A percentile compares a stretch with the other conserved stretches of the same genome.
phyloP scores from a whole-genome alignment of 108 stramenopile species.

The Schizochytrium sp. region DNA sequence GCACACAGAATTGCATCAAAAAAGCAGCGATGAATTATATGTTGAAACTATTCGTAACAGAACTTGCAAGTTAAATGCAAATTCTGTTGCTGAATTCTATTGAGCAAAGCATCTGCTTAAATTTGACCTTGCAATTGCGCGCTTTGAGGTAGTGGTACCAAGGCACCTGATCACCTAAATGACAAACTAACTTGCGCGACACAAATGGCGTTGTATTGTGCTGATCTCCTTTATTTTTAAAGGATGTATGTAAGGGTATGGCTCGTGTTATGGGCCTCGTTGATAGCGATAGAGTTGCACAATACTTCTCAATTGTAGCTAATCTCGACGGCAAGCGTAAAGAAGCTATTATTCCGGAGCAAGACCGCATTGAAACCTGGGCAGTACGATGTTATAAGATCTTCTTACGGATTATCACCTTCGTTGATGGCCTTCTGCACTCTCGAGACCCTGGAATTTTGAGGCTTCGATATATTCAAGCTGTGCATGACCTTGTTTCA shows the following conservation, averaged over 20 bases:
- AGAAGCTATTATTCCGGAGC: conserved; percentile 2
- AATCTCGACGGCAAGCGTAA: not conserved
- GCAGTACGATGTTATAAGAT: not conserved
- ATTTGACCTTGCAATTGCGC: too few relatives aligned
- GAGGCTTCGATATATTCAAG: not conserved
- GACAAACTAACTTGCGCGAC: not conserved
- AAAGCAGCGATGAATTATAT: too few relatives aligned
- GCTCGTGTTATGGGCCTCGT: not conserved
- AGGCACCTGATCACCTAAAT: too few relatives aligned
- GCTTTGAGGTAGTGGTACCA: too few relatives aligned
- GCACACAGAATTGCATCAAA: too few relatives aligned
- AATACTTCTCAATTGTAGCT: conserved; percentile 9
- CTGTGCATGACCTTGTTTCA: not conserved
- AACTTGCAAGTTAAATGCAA: too few relatives aligned
- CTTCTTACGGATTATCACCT: not conserved
- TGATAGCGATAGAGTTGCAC: conserved; percentile 19
- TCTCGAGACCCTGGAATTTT: conserved; percentile 11
- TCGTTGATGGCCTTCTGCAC: not conserved
- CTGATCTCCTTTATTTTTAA: not conserved
- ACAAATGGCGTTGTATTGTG: not conserved
- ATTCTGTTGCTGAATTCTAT: too few relatives aligned
- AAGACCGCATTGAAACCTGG: not conserved
- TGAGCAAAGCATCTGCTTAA: too few relatives aligned
- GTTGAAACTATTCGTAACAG: too few relatives aligned
- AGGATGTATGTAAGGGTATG: conserved; percentile 24